Evolutionary conservation across 2,329 filamentous ascomycete species (phyloP).

Genomic region (Aureobasidium sp.): DNA sequence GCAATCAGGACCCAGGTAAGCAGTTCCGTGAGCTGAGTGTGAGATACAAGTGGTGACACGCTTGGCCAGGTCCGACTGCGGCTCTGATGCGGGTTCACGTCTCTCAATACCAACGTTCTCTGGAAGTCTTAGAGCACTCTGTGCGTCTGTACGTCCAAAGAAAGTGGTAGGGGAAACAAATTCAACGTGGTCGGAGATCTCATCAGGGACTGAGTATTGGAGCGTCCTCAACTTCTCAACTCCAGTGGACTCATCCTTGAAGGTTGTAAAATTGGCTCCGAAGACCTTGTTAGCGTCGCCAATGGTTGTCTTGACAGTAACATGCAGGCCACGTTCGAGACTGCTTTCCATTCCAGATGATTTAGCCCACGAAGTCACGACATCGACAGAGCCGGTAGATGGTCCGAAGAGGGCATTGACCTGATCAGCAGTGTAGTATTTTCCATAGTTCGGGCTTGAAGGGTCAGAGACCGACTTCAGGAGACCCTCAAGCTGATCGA

Average conservation of each 20-base stretch:
- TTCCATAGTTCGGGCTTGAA: conserved; percentile 49
- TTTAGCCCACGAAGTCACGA: conserved; percentile 49
- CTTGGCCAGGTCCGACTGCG: conserved; percentile 3
- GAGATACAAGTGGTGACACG: conserved; percentile 14
- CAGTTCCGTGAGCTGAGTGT: background rate
- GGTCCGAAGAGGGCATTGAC: conserved; percentile 48
- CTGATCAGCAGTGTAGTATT: conserved; percentile 54
- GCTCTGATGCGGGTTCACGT: background rate
- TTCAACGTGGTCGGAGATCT: conserved; percentile 14
- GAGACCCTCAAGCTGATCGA: conserved; percentile 4
- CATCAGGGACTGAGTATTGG: conserved; percentile 26
- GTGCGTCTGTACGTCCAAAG: conserved; percentile 16
- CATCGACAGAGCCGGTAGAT: conserved; percentile 36
- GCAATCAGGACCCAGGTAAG: conserved; percentile 16
- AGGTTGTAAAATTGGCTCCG: conserved; percentile 50
- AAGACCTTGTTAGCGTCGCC: conserved; percentile 47
- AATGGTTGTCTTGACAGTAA: conserved; percentile 49
- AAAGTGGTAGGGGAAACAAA: conserved; percentile 21
- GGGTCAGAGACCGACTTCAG: conserved; percentile 46
- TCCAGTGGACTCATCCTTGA: conserved; percentile 20
- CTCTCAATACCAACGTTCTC: conserved; percentile 12
- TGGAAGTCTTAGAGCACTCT: background rate
- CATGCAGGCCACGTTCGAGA: conserved; percentile 50
- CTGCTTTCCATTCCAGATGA: conserved; percentile 42
- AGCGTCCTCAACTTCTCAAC: conserved; percentile 27